Percentiles rank a stretch among this genome's conserved stretches.
Evolutionary conservation across 768 basidiomycete species (phyloP).

Genomic region (Termitomyces heimii): DNA sequence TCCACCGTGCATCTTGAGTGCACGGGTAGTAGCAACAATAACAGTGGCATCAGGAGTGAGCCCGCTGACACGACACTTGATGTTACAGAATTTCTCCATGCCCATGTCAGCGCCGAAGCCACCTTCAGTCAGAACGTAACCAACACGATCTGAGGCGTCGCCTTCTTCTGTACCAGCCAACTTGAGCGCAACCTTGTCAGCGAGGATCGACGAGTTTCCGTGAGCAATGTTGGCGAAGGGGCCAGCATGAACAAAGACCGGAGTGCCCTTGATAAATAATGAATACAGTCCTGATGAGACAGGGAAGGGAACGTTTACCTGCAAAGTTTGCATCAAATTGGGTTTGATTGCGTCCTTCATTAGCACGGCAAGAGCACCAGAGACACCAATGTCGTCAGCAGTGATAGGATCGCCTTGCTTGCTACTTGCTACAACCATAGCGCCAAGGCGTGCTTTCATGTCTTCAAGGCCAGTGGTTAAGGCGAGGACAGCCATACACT

Average conservation of each 20-base stretch:
- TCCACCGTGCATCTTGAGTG: constrained; percentile 99
- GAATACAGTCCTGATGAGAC: not conserved
- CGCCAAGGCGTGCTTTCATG: constrained; percentile 88
- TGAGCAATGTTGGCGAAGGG: constrained; percentile 99
- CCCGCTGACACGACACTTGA: constrained; percentile 94
- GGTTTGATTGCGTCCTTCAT: constrained; percentile 99
- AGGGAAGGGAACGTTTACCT: constrained; percentile 33
- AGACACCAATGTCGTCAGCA: constrained; percentile 92
- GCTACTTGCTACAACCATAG: constrained; percentile 96
- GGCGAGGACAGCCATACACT: constrained; percentile 97
- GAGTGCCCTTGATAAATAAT: constrained; percentile 61
- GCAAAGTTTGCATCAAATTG: constrained; percentile 96
- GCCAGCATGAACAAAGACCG: constrained; percentile 97
- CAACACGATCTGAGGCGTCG: constrained; percentile 71
- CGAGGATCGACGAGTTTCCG: constrained; percentile 96
- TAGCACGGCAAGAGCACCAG: constrained; percentile 91
- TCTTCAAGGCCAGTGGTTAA: constrained; percentile 83
- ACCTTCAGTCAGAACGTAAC: constrained; percentile 97
- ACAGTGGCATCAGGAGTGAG: constrained; percentile 91
- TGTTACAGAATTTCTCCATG: constrained; percentile 99
- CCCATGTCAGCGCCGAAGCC: constrained; percentile 99
- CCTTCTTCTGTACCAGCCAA: constrained; percentile 94
- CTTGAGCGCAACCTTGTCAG: constrained; percentile 95
- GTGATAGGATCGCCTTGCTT: constrained; percentile 90
- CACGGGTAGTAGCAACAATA: constrained; percentile 95